phyloP scores from a whole-genome alignment of 2,329 filamentous ascomycete species.

The Talaromyces funiculosus region DNA sequence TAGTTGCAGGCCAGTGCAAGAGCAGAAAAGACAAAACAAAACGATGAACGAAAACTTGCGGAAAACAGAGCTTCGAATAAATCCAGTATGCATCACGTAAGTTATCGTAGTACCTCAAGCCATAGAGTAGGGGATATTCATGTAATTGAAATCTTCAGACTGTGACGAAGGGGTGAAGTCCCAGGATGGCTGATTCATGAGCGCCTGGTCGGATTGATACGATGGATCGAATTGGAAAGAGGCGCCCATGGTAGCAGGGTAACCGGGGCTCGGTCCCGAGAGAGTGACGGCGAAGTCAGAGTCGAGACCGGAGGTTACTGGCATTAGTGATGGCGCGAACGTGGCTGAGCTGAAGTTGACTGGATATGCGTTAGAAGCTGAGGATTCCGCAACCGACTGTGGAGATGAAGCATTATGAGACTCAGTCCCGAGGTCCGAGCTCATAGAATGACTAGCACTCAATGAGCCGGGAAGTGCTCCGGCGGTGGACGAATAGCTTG shows the following conservation, averaged over 20 bases:
- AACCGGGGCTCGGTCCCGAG: slow-evolving; percentile 27
- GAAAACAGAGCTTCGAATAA: background rate
- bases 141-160: slow-evolving; percentile 27
- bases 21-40: slow-evolving; percentile 5
- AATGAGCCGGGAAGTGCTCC: slow-evolving; percentile 37
- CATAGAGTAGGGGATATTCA: slow-evolving; percentile 30
- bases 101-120: slow-evolving; percentile 19
- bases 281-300: slow-evolving; percentile 36
- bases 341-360: slow-evolving; percentile 38
- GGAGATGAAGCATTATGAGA: slow-evolving; percentile 45
- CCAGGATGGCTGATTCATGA: slow-evolving; percentile 33
- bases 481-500: slow-evolving; percentile 64
- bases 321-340: slow-evolving; percentile 40
- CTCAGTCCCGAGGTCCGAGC: slow-evolving; percentile 46
- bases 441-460: slow-evolving; percentile 34
- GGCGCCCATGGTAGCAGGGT: slow-evolving; percentile 23
- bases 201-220: slow-evolving; percentile 29
- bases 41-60: slow-evolving; percentile 11
- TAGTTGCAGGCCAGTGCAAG: slow-evolving; percentile 16
- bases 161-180: slow-evolving; percentile 29
- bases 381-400: slow-evolving; percentile 44
- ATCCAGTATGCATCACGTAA: background rate
- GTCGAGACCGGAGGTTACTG: slow-evolving; percentile 24
- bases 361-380: slow-evolving; percentile 41
- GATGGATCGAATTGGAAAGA: slow-evolving; percentile 30